Conservation (phyloP, 768 basidiomycete genomes). For the Leccinum disarticulatum region DNA sequence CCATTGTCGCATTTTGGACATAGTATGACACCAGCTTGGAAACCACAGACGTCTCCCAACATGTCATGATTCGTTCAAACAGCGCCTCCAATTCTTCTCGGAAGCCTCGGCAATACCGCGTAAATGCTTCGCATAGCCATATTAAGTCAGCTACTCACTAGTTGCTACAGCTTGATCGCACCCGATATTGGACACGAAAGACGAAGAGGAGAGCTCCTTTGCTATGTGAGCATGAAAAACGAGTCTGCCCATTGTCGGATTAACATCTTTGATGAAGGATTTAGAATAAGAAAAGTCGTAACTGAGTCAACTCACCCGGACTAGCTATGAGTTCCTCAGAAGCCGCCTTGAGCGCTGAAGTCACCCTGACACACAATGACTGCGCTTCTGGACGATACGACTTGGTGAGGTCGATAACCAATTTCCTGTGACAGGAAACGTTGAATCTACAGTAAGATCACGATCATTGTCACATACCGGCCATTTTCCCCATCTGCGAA, state of each 20-base stretch:
- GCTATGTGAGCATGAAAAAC: slow-evolving; percentile 52
- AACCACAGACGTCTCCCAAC: slow-evolving; percentile 53
- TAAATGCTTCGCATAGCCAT: slow-evolving; percentile 6
- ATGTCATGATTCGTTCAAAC: slow-evolving; percentile 46
- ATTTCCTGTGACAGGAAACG: slow-evolving; percentile 31
- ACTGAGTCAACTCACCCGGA: slow-evolving; percentile 34
- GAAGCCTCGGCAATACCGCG: slow-evolving; percentile 44
- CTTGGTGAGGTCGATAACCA: slow-evolving; percentile 43
- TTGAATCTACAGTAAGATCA: not conserved
- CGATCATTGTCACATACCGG: slow-evolving; percentile 37
- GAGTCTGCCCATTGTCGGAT: slow-evolving; percentile 31
- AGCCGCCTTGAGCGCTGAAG: slow-evolving; percentile 40
- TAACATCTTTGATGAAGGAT: slow-evolving; percentile 5
- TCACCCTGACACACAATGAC: slow-evolving; percentile 42
- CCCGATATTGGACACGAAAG: slow-evolving; percentile 42
- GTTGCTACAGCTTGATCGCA: slow-evolving; percentile 37
- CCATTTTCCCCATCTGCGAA: slow-evolving; percentile 41
- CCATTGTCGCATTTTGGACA: slow-evolving; percentile 4
- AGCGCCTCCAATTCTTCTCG: slow-evolving; percentile 40
- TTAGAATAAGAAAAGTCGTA: slow-evolving; percentile 4
- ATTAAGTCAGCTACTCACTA: slow-evolving; percentile 32
- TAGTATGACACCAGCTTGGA: slow-evolving; percentile 25
- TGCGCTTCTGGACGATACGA: slow-evolving; percentile 55
- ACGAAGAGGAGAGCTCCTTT: slow-evolving; percentile 45
- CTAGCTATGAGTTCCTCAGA: slow-evolving; percentile 31